Evolutionary conservation across 2,329 filamentous ascomycete genomes (phyloP).

Genomic region (Dothistroma pini): DNA sequence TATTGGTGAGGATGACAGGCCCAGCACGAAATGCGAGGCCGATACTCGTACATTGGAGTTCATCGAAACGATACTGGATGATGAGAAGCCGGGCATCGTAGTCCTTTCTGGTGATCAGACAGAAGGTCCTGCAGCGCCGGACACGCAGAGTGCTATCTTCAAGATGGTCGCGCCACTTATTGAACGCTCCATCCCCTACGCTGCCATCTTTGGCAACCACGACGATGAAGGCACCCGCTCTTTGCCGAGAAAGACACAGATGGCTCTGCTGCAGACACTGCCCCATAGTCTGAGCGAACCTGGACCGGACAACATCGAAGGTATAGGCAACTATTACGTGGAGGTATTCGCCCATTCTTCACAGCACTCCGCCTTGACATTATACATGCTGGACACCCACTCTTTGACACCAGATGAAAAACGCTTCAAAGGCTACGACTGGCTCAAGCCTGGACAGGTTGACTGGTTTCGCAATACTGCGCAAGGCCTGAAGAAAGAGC

Average conservation of each 20-base stretch:
- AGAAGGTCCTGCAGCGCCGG: conserved; percentile 87
- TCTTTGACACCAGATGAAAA: conserved; percentile 86
- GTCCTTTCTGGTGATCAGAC: conserved; percentile 92
- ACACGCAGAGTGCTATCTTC: conserved; percentile 89
- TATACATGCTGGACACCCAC: conserved; percentile 95
- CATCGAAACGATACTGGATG: conserved; percentile 74
- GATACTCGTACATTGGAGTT: conserved; percentile 91
- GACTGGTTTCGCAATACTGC: conserved; percentile 87
- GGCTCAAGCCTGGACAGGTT: conserved; percentile 92
- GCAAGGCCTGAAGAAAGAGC: conserved; percentile 61
- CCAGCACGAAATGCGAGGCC: conserved; percentile 67
- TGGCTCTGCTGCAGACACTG: conserved; percentile 79
- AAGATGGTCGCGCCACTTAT: conserved; percentile 85
- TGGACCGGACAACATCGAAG: conserved; percentile 78
- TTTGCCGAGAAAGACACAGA: conserved; percentile 71
- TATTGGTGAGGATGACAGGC: conserved; percentile 49
- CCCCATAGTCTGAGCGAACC: conserved; percentile 85
- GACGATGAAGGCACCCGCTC: conserved; percentile 70
- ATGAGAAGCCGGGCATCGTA: conserved; percentile 90
- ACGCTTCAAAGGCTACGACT: conserved; percentile 90
- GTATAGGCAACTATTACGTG: conserved; percentile 91
- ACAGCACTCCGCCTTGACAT: conserved; percentile 82
- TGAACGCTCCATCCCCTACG: conserved; percentile 84
- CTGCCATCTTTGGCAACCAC: conserved; percentile 94
- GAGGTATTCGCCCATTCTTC: conserved; percentile 82